Conservation (phyloP, 176 grass and related monocot genomes). For the Eragrostis curvula region DNA sequence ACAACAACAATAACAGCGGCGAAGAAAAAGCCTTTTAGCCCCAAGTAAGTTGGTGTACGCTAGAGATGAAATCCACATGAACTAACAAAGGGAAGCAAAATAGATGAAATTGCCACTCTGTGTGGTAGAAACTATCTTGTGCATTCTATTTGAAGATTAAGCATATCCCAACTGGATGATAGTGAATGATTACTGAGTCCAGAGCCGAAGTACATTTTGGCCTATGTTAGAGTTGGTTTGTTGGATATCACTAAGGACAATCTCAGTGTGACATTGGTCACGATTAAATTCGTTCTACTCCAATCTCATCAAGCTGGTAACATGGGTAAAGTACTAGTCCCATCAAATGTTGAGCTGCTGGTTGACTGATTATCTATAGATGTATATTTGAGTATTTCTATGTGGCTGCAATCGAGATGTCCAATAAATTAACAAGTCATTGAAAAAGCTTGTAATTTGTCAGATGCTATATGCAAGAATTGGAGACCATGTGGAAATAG, state of each 20-base stretch:
- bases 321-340: neutral
- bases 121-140: neutral
- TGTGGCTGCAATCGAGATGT: conserved; percentile 5
- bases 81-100: too few species aligned
- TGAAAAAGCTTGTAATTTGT: conserved; percentile 17
- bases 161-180: neutral
- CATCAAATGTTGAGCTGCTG: neutral
- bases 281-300: neutral
- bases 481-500: conserved; percentile 87
- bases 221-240: neutral
- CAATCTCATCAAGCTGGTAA: neutral
- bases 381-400: neutral
- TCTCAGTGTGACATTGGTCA: neutral
- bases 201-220: conserved; percentile 16
- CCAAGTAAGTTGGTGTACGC: too few species aligned
- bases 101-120: neutral
- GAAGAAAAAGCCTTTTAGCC: too few species aligned
- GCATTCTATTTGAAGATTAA: neutral
- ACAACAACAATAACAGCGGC: too few species aligned
- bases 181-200: conserved; percentile 5
- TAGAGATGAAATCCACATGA: too few species aligned
- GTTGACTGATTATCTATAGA: neutral
- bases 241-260: conserved; percentile 12
- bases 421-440: neutral
- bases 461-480: conserved; percentile 69